Conservation (phyloP, 192 early-diverging fungal genomes). For the Anaeromyces robustus region DNA sequence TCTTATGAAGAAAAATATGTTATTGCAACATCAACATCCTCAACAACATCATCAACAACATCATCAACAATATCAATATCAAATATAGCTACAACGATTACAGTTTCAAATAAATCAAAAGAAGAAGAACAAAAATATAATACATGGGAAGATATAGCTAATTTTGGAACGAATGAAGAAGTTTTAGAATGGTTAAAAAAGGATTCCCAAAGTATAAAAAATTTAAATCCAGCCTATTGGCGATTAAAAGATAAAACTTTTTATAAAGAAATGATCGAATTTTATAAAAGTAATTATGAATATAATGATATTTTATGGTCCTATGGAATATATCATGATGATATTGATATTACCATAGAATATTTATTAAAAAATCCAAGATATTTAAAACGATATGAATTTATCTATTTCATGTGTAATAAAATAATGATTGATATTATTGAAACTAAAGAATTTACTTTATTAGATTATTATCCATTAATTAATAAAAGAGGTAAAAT, state of each 20-base stretch:
- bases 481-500: background rate
- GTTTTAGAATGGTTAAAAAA: background rate
- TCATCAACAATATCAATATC: no score
- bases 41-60: no score
- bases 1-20: background rate
- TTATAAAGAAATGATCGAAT: background rate
- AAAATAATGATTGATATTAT: background rate
- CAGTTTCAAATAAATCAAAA: background rate
- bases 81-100: background rate
- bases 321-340: background rate
- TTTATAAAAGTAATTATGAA: background rate
- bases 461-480: background rate
- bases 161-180: background rate
- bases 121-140: background rate
- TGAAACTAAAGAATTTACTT: background rate
- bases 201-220: background rate
- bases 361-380: background rate
- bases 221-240: background rate
- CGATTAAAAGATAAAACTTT: background rate
- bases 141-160: background rate
- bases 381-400: background rate
- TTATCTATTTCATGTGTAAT: background rate
- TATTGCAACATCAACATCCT: background rate
- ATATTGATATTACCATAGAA: background rate
- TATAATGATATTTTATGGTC: background rate